Conservation (phyloP, 805 yeast species). For the Myxozyma melibiosi region DNA sequence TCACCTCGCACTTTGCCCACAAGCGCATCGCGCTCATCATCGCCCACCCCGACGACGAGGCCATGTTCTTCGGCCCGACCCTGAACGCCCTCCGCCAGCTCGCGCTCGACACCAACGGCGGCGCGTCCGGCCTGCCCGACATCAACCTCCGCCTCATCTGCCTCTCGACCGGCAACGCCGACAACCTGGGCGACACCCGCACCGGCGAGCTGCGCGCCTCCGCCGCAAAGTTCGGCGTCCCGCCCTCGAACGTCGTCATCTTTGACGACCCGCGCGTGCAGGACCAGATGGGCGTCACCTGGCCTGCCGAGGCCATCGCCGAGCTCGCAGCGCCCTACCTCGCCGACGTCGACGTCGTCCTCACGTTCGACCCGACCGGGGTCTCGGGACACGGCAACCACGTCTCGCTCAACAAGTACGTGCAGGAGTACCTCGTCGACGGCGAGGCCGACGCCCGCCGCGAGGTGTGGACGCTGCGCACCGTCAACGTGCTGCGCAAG, state of each 20-base stretch:
- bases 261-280: conserved; percentile 54
- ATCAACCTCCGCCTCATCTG: conserved; percentile 25
- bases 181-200: conserved; percentile 69
- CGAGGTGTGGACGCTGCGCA: conserved; percentile 39
- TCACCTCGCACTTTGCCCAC: conserved; percentile 14
- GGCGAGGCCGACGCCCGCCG: conserved; percentile 29
- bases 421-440: conserved; percentile 34
- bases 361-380: conserved; percentile 83
- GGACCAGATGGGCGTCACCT: conserved; percentile 69
- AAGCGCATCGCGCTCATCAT: conserved; percentile 51
- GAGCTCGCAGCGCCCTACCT: conserved; percentile 42
- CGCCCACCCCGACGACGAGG: conserved; percentile 98
- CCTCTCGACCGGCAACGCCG: conserved; percentile 75
- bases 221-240: conserved; percentile 57
- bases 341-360: conserved; percentile 46
- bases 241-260: conserved; percentile 46
- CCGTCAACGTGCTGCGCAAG: conserved; percentile 45
- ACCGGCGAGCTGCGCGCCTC: conserved; percentile 59
- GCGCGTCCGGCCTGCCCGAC: neutral
- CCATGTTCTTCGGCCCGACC: conserved; percentile 93
- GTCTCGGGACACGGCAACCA: conserved; percentile 91
- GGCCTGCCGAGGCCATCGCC: conserved; percentile 58
- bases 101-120: conserved; percentile 31
- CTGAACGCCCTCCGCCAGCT: conserved; percentile 49
- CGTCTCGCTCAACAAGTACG: conserved; percentile 60